Conservation (phyloP, 805 yeast species). For the Metschnikowia arizonensis region DNA sequence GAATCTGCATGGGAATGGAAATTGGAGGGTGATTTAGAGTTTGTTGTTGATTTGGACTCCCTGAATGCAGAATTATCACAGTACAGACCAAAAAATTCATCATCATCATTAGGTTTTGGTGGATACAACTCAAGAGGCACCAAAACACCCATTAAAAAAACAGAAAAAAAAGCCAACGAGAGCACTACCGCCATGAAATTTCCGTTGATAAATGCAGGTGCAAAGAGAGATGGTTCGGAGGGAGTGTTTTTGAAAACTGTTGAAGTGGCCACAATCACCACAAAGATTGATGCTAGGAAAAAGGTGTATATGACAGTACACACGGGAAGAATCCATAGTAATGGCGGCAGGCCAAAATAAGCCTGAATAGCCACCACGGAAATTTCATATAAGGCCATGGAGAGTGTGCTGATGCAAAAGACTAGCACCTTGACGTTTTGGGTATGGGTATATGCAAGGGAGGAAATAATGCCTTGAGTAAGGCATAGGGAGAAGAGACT, state of each 20-base stretch:
- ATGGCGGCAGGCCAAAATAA: background rate
- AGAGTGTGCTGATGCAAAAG: background rate
- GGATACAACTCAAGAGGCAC: background rate
- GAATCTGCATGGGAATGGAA: background rate
- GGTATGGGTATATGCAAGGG: constrained; percentile 7
- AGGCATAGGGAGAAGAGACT: constrained; percentile 11
- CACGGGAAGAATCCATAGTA: background rate
- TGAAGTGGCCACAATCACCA: background rate
- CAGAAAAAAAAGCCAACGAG: background rate
- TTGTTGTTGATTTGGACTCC: background rate
- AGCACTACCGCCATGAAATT: background rate
- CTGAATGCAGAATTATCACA: background rate
- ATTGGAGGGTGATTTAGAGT: too few species aligned
- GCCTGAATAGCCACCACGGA: background rate
- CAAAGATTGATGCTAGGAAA: background rate
- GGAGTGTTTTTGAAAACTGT: background rate
- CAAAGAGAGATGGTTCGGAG: background rate
- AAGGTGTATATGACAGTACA: background rate
- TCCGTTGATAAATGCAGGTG: background rate
- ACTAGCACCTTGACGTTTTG: background rate
- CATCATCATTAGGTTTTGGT: background rate
- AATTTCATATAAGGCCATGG: background rate
- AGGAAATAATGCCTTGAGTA: constrained; percentile 12
- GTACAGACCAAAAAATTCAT: background rate
- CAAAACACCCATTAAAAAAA: constrained; percentile 1